These are phyloP conservation scores for Aureobasidium sp. DNA, from an alignment of 2,329 filamentous ascomycete genomes.

Conservation along the genomic window DNA sequence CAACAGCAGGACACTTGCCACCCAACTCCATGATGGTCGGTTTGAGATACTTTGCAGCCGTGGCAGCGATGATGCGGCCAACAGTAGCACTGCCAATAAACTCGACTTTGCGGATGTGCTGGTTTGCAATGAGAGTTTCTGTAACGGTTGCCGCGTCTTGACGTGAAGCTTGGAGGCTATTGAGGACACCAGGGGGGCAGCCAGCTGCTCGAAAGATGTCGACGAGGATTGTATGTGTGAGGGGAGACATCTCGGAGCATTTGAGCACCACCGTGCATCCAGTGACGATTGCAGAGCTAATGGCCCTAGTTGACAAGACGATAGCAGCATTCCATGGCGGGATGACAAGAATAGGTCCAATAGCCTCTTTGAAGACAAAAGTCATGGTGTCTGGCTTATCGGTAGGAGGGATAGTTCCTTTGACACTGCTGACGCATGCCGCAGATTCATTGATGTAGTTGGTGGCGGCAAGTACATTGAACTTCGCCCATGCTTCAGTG, in stretches of 20 bases:
- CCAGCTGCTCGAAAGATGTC: slow-evolving; percentile 35
- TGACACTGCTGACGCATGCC: slow-evolving; percentile 17
- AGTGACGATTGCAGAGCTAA: slow-evolving; percentile 19
- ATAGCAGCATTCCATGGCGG: slow-evolving; percentile 22
- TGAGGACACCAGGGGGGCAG: slow-evolving; percentile 35
- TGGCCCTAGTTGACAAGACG: slow-evolving; percentile 18
- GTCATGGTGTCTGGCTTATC: slow-evolving; percentile 10
- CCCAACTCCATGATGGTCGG: slow-evolving; percentile 42
- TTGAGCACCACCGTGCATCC: slow-evolving; percentile 22
- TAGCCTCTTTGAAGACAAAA: slow-evolving; percentile 27
- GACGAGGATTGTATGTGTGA: slow-evolving; percentile 27
- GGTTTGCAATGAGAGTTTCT: slow-evolving; percentile 31
- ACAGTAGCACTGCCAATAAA: slow-evolving; percentile 40
- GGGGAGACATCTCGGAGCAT: slow-evolving; percentile 19
- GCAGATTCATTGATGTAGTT: slow-evolving; percentile 25
- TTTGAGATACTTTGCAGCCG: slow-evolving; percentile 36
- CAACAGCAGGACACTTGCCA: slow-evolving; percentile 38
- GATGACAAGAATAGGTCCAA: slow-evolving; percentile 20
- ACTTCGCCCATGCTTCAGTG: slow-evolving; percentile 32
- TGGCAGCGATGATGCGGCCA: slow-evolving; percentile 34
- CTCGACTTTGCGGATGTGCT: slow-evolving; percentile 34
- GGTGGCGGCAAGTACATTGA: slow-evolving; percentile 25
- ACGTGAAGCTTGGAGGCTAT: slow-evolving; percentile 29
- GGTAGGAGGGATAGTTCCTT: slow-evolving; percentile 13
- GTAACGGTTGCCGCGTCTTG: slow-evolving; percentile 30